Percentiles rank a stretch among this genome's conserved stretches.
These are phyloP conservation scores for Leishmania amazonensis DNA, from an alignment of 208 protist species.

Conservation along the genomic window DNA sequence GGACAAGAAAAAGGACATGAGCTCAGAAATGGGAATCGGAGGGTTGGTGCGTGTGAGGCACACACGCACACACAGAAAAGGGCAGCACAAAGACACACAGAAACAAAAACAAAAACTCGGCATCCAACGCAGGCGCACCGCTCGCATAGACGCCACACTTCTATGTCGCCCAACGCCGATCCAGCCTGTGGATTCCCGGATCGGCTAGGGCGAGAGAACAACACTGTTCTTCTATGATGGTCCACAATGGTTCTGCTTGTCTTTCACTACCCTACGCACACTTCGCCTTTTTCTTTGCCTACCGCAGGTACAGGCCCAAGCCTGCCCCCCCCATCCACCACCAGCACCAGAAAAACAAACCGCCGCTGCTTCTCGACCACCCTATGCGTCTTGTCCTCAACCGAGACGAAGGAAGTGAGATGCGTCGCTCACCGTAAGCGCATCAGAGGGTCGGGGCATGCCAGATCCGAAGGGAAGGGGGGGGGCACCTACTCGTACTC, in stretches of 20 bases:
- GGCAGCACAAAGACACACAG: not conserved
- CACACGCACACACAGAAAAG: not conserved
- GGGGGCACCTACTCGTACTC: constrained; percentile 62
- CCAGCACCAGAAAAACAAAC: not conserved
- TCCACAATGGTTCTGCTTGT: not conserved
- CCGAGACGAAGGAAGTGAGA: not conserved
- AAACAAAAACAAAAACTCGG: too few species aligned
- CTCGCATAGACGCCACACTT: not conserved
- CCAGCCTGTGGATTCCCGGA: not conserved
- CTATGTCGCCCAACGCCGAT: not conserved
- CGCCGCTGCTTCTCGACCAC: not conserved
- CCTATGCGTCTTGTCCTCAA: not conserved
- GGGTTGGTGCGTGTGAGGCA: not conserved
- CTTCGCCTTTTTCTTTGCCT: not conserved
- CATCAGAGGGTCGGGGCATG: not conserved
- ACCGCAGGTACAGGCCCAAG: not conserved
- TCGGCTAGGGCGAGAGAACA: not conserved
- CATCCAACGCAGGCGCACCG: not conserved
- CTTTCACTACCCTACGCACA: not conserved
- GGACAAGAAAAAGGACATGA: not conserved
- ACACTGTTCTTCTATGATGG: not conserved
- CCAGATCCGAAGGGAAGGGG: not conserved
- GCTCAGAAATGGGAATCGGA: not conserved
- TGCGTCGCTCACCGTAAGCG: not conserved
- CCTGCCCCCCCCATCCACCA: not conserved